Base-by-base conservation (phyloP, 352 stramenopile species). In the Pythium scleroteichum region DNA sequence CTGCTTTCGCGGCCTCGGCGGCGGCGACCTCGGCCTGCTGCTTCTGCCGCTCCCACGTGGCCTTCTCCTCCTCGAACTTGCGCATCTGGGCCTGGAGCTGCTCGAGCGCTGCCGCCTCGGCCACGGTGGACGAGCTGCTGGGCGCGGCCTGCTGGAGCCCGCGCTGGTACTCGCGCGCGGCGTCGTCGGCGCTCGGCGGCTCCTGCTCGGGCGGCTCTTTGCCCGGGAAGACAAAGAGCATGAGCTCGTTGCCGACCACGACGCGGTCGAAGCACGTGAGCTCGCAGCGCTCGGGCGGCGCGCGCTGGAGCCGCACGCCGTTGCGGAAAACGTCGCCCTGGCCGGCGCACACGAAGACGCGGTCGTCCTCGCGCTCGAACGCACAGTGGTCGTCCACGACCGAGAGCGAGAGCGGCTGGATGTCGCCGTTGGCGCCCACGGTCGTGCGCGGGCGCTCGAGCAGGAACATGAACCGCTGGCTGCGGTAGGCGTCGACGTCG, bases 401-500 rank as follows among this genome's bases (percentile, higher is more conserved):
- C n/a, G 76, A 85, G n/a, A 98, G 72, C 8, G 90, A 92, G 71
- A 98, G 85, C 22, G 90, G 90, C 66, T 96, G 87, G 72, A 98
- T 97, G 60, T 98, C 91, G 17, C 88, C 88, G n/a, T 87, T 79
- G 9, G 79, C 49, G 9, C 64, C 79, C 24, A 89, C 74, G 12
- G 69, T 80, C 32, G 78, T 77, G 19, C 69, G 64, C 17, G 67
- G 62, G 23, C 89, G 82, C 23, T 87, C 67, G 42, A 98, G 67
- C 16, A 97, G 54, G 63, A 97, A 97, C 84, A 98, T 93, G 64
- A 98, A 97, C 23, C 93, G 88, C 62, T 92, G 84, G 22, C 87
- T 94, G 13, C 93, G 83, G 65, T 98, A 98, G 19, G 87, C 88
- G 56, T 98, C 93, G 39, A 98, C 92, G 60, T 98, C 93, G 29